phyloP scores from a whole-genome alignment of 2,329 filamentous ascomycete species.

The Fusarium mundagurra region DNA sequence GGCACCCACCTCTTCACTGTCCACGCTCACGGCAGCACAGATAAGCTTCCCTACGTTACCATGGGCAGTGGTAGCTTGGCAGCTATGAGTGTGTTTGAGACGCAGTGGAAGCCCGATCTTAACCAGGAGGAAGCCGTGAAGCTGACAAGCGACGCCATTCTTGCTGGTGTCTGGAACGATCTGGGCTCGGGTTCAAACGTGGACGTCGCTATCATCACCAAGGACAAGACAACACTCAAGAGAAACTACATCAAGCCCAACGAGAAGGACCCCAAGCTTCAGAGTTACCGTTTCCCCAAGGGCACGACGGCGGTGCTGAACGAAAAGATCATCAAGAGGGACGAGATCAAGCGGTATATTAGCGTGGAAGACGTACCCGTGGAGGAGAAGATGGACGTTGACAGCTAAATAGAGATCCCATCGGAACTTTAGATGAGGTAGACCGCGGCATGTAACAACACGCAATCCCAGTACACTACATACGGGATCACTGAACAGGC shows the following conservation, averaged over 20 bases:
- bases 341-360: constrained; percentile 93
- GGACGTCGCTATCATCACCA: constrained; percentile 93
- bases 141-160: constrained; percentile 85
- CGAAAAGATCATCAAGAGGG: constrained; percentile 94
- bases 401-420: constrained; percentile 55
- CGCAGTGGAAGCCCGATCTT: constrained; percentile 85
- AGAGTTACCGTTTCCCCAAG: constrained; percentile 89
- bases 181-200: constrained; percentile 97
- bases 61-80: constrained; percentile 97
- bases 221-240: constrained; percentile 92
- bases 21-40: constrained; percentile 96
- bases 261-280: constrained; percentile 87
- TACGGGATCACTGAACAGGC: constrained; percentile 29
- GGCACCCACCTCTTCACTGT: constrained; percentile 97
- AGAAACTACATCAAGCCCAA: constrained; percentile 95
- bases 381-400: constrained; percentile 75
- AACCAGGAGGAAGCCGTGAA: constrained; percentile 83
- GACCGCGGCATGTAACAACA: constrained; percentile 42
- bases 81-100: constrained; percentile 98
- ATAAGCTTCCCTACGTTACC: constrained; percentile 98
- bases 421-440: constrained; percentile 22
- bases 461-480: constrained; percentile 30
- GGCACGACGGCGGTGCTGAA: constrained; percentile 97
- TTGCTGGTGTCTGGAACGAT: constrained; percentile 99
- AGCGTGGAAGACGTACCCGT: constrained; percentile 86